Evolutionary conservation across 2,329 filamentous ascomycete genomes (phyloP), one percentile per base, ranked within the genome.

Genomic region (Amauroascus verrucosus): DNA sequence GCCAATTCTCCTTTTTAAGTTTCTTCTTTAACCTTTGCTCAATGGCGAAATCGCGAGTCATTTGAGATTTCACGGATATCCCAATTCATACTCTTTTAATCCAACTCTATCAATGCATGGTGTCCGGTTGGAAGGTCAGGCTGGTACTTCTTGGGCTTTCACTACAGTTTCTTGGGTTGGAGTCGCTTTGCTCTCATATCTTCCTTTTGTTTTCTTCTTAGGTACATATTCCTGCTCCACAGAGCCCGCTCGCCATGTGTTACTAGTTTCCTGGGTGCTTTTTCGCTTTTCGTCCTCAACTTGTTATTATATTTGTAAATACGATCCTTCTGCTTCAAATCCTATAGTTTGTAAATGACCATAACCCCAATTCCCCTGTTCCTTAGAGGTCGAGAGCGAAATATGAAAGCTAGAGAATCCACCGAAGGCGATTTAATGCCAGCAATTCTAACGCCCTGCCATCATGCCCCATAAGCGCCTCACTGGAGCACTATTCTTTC

Each of bases 241-340:
- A 45, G 44, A 52, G 32, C 45, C 24, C 20, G 32, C 45, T 48
- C 37, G 30, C 18, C n/a, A 32, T 49, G 28, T 43, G 40, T 26
- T 43, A 43, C 24, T 54, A 20, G 18, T 53, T 46, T 30, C 37
- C 16, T 49, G 35, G 2, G 44, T 32, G 32, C 32, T 30, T 28
- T 46, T 47, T 35, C 33, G 7, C 37, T 50, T 41, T 33, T 32
- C 20, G 24, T 43, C n/a, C 33, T 35, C 14, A 14, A 13, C 33
- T 5, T 40, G 14, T n/a, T 6, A 40, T 20, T 16, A 2, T 9
- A 11, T 46, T 2, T 30, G 43, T 32, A 44, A 22, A 44, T 44
- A 44, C 26, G 18, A 35, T 13, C 9, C 26, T 9, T 30, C 26
- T 30, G 26, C 14, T 35, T 35, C 37, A 6, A 9, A 7, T 40